These are phyloP conservation scores for Leishmania aethiopica DNA, from an alignment of 208 protist species.

Conservation along the genomic window DNA sequence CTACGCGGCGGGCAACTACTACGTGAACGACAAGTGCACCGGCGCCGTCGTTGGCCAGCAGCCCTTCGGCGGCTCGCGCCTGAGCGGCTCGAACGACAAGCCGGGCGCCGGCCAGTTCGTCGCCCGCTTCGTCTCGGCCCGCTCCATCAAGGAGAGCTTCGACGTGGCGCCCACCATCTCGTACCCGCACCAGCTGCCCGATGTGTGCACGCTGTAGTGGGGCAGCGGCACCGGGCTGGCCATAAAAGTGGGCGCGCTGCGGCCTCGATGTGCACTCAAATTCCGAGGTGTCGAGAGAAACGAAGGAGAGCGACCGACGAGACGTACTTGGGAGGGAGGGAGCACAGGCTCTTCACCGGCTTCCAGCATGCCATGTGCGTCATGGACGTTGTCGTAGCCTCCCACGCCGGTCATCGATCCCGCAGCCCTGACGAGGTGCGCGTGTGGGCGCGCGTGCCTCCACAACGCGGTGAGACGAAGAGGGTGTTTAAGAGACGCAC, in stretches of 20 bases:
- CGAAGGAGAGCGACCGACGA: background rate
- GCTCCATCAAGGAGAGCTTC: constrained; percentile 97
- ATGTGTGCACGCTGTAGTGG: constrained; percentile 63
- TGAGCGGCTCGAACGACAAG: constrained; percentile 98
- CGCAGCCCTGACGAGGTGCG: background rate
- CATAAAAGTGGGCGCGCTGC: background rate
- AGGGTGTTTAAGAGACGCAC: background rate
- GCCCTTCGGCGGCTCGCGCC: constrained; percentile 95
- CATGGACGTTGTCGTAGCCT: background rate
- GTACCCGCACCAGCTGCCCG: constrained; percentile 93
- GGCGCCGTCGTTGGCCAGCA: constrained; percentile 98
- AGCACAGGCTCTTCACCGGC: background rate
- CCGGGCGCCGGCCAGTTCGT: constrained; percentile 93
- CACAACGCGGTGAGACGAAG: background rate
- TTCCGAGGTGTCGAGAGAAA: background rate
- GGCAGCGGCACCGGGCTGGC: background rate
- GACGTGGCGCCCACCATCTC: constrained; percentile 77
- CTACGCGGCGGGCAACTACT: constrained; percentile 96
- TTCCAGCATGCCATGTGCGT: background rate
- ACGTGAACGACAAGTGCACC: constrained; percentile 99
- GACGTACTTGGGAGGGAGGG: background rate
- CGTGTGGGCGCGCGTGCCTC: background rate
- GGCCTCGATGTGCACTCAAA: background rate
- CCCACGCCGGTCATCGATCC: background rate
- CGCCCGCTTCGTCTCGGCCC: constrained; percentile 87